Evolutionary conservation across 768 basidiomycete species (phyloP), one percentile per base, ranked within the genome.

Genomic region (Phallus indusiatus): DNA sequence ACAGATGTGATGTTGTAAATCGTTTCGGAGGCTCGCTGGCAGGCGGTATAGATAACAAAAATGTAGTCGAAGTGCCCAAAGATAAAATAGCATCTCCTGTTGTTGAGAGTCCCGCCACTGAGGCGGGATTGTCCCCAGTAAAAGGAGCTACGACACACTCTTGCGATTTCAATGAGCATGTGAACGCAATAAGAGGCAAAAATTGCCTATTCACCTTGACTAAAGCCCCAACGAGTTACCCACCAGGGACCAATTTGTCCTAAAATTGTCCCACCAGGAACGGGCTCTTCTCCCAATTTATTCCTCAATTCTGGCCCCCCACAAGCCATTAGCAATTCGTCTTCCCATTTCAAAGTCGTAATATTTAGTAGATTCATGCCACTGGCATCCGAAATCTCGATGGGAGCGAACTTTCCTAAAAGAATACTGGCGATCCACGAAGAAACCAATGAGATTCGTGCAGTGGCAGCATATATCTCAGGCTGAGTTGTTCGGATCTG

Each of bases 311-410:
- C 81, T 5, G 81, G 72, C 4, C 86, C 88, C 35, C 87, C 89
- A 62, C 84, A 86, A 2, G 81, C 78, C 20, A 82, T 74, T 10
- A 92, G 72, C 47, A 93, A 73, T 46, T 72, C 65, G 59, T 84
- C 78, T 61, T 88, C 80, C 90, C 90, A 94, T 69, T 82, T 82
- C 68, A 81, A 80, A 1, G 81, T 79, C 33, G 84, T 71, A 54
- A 92, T 81, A 62, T 89, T 75, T 86, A 89, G 92, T 28, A 93
- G 72, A 67, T 93, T 93, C 89, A 90, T 93, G 0, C 92, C 92
- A 67, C 88, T 90, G 1, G 89, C 90, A 70, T 94, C 92, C 22
- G 85, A 84, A n/a, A 86, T 81, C 64, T 94, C 92, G 55, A 91
- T 85, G 0, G 89, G 87, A 10, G 86, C 86, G 63, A 92, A 79